These are phyloP conservation scores for Penicillium herquei DNA, from an alignment of 495 filamentous ascomycete species.

Conservation along the genomic window DNA sequence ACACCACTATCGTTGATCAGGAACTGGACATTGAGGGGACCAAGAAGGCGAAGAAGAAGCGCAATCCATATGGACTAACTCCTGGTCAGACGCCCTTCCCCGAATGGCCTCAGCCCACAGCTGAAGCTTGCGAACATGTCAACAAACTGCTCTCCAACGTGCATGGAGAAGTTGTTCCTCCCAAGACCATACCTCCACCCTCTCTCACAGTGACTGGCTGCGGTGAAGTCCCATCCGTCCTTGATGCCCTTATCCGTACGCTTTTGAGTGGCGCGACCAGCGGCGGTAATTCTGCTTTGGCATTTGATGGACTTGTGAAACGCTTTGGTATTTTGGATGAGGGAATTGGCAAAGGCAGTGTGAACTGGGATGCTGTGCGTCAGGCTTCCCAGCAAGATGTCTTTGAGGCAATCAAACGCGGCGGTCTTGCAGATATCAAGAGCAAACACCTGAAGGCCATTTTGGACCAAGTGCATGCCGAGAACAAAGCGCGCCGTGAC, in stretches of 20 bases:
- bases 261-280: conserved; percentile 75
- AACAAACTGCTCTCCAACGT: conserved; percentile 60
- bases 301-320: conserved; percentile 69
- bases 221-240: conserved; percentile 87
- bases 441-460: conserved; percentile 77
- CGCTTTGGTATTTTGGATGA: conserved; percentile 63
- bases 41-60: conserved; percentile 3
- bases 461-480: conserved; percentile 73
- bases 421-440: conserved; percentile 68
- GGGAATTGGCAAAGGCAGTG: conserved; percentile 70
- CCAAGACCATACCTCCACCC: conserved; percentile 68
- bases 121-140: conserved; percentile 73
- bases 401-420: conserved; percentile 67
- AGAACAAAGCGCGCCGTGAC: conserved; percentile 55
- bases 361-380: conserved; percentile 84
- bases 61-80: conserved; percentile 39
- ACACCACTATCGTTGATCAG: no score
- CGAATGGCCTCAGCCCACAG: conserved; percentile 63
- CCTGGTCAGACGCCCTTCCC: conserved; percentile 64
- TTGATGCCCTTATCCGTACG: conserved; percentile 86
- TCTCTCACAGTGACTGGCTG: conserved; percentile 83
- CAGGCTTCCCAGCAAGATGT: conserved; percentile 60
- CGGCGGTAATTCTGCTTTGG: conserved; percentile 60
- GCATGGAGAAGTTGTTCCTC: conserved; percentile 65
- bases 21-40: not conserved